phyloP scores from a whole-genome alignment of 441 rosid genomes.

The Gossypium davidsonii region DNA sequence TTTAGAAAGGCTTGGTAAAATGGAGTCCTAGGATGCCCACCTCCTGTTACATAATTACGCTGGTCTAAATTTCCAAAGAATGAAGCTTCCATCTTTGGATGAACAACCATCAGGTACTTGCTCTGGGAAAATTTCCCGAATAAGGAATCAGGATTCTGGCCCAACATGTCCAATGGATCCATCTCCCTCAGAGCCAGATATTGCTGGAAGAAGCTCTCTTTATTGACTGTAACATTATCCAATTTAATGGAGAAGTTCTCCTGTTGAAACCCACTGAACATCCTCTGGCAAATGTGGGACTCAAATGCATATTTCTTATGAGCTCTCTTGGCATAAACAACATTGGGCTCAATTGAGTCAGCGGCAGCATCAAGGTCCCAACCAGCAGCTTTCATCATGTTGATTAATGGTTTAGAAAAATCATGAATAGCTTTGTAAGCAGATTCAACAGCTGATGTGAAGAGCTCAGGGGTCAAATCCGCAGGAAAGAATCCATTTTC shows the following conservation, averaged over 20 bases:
- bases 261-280: slow-evolving; percentile 84
- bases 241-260: slow-evolving; percentile 51
- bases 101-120: slow-evolving; percentile 73
- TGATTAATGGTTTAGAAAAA: slow-evolving; percentile 84
- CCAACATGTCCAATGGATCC: slow-evolving; percentile 70
- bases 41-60: slow-evolving; percentile 61
- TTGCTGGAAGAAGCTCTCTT: slow-evolving; percentile 76
- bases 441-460: slow-evolving; percentile 58
- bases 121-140: slow-evolving; percentile 74
- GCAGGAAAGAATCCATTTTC: slow-evolving; percentile 48
- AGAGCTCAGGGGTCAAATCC: slow-evolving; percentile 68
- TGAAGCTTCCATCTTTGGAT: slow-evolving; percentile 94
- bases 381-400: slow-evolving; percentile 97
- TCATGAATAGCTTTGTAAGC: slow-evolving; percentile 81
- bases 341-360: slow-evolving; percentile 74
- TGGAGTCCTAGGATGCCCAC: slow-evolving; percentile 94
- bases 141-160: slow-evolving; percentile 74
- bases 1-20: slow-evolving; percentile 84
- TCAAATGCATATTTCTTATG: slow-evolving; percentile 94
- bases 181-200: slow-evolving; percentile 67
- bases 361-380: slow-evolving; percentile 99
- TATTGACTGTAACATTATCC: slow-evolving; percentile 33
- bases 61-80: slow-evolving; percentile 92
- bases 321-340: slow-evolving; percentile 79
- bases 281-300: slow-evolving; percentile 84